Evolutionary conservation across 2,329 filamentous ascomycete species (phyloP), one percentile per base, ranked within the genome.

Genomic region (Pseudopithomyces maydicus): DNA sequence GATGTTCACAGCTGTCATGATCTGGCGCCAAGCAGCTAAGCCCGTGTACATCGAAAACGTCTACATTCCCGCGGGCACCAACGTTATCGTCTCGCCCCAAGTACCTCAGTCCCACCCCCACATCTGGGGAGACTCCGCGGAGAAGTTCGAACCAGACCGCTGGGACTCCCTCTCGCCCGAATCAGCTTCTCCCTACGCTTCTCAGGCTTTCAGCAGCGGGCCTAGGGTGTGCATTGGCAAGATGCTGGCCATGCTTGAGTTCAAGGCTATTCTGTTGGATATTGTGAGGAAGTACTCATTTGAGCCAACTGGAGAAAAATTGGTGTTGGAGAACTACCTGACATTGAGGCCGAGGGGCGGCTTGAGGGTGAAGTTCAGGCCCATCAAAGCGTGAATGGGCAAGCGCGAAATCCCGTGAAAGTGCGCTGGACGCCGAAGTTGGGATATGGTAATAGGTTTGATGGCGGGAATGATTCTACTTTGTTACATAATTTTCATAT

Each of bases 161-260:
- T 61, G 58, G 58, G 43, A 57, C 41, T 50, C 49, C 2, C 50
- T 56, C 38, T 22, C 44, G n/a, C 14, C 53, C 12, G 38, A 59
- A 54, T 17, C 39, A 29, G 46, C 44, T 43, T 52, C 52, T 32
- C 65, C 64, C 5, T 68, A 65, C 49, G 65, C 68, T 6, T 48
- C 59, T 22, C 46, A 57, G 22, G 51, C 62, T 5, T 66, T 66
- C 26, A 50, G 41, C n/a, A 56, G 47, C 35, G 61, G 63, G 22
- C 59, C 61, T 3, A 47, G 63, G 19, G 53, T 66, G 12, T 66
- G 63, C 23, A 64, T 66, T 26, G 63, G 58, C 6, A 66, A 62
- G 43, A 22, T 6, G 6, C 59, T 67, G 39, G 64, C 63, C 17
- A 54, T 61, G 55, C 35, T 68, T 17, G 66, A 68, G 50, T 54